These are phyloP conservation scores for Protoeuglena noctilucae DNA, from an alignment of 139 green algal genomes.

Conservation along the genomic window DNA sequence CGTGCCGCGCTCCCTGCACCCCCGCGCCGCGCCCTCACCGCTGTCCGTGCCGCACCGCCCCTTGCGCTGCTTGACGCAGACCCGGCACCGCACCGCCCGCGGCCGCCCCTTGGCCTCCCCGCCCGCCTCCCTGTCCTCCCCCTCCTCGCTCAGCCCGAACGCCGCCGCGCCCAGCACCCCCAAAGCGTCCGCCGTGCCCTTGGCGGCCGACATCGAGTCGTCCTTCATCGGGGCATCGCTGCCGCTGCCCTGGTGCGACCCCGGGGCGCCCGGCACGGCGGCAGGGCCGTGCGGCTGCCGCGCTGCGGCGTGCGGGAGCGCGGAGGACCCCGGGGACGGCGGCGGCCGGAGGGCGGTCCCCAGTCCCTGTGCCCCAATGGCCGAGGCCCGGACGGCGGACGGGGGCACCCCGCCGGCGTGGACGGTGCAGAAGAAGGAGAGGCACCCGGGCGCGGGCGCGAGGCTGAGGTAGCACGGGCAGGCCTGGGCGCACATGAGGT, in stretches of 20 bases:
- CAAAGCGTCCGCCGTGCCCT: slow-evolving; percentile 1
- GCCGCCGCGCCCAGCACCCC: slow-evolving; percentile 12
- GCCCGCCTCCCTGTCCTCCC: background rate
- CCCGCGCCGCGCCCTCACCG: no score
- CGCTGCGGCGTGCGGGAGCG: slow-evolving; percentile 1
- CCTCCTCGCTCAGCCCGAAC: slow-evolving; percentile 2
- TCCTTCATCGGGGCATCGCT: slow-evolving; percentile 10
- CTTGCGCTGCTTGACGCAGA: slow-evolving; percentile 43
- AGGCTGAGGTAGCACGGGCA: slow-evolving; percentile 16
- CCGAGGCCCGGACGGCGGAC: background rate
- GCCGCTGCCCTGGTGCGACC: no score
- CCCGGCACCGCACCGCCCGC: slow-evolving; percentile 25
- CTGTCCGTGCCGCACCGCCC: slow-evolving; percentile 45
- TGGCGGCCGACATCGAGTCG: background rate
- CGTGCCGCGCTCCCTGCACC: no score
- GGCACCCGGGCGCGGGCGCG: no score
- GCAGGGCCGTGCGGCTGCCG: slow-evolving; percentile 13
- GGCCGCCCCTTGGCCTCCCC: slow-evolving; percentile 8
- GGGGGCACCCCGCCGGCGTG: background rate
- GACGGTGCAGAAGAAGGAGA: background rate
- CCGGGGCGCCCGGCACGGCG: no score
- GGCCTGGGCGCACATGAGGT: slow-evolving; percentile 18
- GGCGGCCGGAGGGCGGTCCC: background rate
- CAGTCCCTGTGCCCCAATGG: background rate
- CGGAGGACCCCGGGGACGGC: slow-evolving; percentile 4